Conservation (phyloP, 176 grass and related monocot species). For the Phoenix roebelenii region DNA sequence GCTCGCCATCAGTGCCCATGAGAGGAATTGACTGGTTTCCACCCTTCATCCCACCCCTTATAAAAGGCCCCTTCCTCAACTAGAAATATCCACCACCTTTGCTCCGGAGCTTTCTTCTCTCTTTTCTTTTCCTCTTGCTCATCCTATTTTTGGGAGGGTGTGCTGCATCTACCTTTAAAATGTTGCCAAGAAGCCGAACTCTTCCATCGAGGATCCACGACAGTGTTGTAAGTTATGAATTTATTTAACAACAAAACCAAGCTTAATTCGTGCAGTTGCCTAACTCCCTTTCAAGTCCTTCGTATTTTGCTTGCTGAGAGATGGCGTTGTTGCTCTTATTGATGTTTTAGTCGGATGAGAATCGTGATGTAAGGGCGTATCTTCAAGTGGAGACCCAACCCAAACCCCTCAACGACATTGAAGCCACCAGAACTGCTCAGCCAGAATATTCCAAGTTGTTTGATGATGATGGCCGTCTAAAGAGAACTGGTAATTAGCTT, state of each 20-base stretch:
- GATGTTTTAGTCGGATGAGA: slow-evolving; percentile 26
- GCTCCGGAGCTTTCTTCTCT: too few relatives aligned
- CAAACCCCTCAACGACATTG: slow-evolving; percentile 11
- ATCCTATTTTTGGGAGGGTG: too few relatives aligned
- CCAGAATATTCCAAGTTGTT: slow-evolving; percentile 25
- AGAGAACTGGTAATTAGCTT: slow-evolving; percentile 31
- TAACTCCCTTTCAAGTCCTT: background rate
- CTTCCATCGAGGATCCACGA: slow-evolving; percentile 57
- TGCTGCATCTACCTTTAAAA: slow-evolving; percentile 1
- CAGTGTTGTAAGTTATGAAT: slow-evolving; percentile 22
- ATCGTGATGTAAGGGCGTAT: slow-evolving; percentile 37
- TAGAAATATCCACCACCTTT: too few relatives aligned
- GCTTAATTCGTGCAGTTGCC: too few relatives aligned
- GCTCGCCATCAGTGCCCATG: too few relatives aligned
- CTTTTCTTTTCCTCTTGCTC: too few relatives aligned
- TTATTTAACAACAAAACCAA: too few relatives aligned
- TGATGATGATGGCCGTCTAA: slow-evolving; percentile 40
- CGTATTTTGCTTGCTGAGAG: background rate
- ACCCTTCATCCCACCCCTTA: too few relatives aligned
- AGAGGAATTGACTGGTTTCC: too few relatives aligned
- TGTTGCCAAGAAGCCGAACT: slow-evolving; percentile 60
- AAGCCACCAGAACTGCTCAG: background rate
- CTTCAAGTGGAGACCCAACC: slow-evolving; percentile 39
- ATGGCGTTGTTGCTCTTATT: background rate
- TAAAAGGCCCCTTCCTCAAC: too few relatives aligned